Conservation (phyloP, 352 stramenopile genomes). For the Phytophthora chlamydospora region DNA sequence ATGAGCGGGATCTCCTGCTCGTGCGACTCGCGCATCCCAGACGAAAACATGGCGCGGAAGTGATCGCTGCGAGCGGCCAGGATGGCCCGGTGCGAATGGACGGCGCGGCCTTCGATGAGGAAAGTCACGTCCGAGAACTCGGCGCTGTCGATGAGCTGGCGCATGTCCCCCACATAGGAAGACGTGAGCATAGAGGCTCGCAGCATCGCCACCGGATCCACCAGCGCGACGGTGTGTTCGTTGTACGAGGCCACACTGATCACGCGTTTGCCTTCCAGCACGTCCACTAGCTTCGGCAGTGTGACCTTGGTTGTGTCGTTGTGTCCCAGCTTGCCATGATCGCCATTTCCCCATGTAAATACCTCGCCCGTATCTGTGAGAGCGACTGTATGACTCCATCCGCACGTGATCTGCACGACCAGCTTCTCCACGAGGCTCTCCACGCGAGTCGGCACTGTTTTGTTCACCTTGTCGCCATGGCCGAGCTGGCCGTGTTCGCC, state of each 20-base stretch:
- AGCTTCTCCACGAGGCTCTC: slow-evolving; percentile 89
- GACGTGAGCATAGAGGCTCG: slow-evolving; percentile 82
- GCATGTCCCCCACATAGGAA: slow-evolving; percentile 91
- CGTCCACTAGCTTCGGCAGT: slow-evolving; percentile 93
- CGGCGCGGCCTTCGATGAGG: slow-evolving; percentile 80
- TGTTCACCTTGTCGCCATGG: slow-evolving; percentile 97
- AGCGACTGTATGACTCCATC: slow-evolving; percentile 96
- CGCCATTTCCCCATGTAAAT: slow-evolving; percentile 94
- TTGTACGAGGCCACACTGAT: slow-evolving; percentile 98
- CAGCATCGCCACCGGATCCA: slow-evolving; percentile 81
- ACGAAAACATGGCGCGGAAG: slow-evolving; percentile 95
- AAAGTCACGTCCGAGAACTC: slow-evolving; percentile 92
- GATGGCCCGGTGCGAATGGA: slow-evolving; percentile 91
- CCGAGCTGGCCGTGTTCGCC: slow-evolving; percentile 96
- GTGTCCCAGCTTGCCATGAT: slow-evolving; percentile 95
- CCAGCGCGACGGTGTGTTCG: slow-evolving; percentile 95
- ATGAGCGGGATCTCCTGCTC: slow-evolving; percentile 89
- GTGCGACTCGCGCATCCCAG: slow-evolving; percentile 92
- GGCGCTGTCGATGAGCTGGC: slow-evolving; percentile 91
- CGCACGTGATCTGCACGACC: slow-evolving; percentile 95
- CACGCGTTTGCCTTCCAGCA: slow-evolving; percentile 92
- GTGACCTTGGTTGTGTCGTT: slow-evolving; percentile 95
- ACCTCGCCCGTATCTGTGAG: slow-evolving; percentile 93
- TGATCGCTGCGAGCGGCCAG: slow-evolving; percentile 94
- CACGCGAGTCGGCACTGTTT: slow-evolving; percentile 92